Evolutionary conservation across 139 green algal genomes (phyloP).

Genomic region (Chlamydomonas eustigma): DNA sequence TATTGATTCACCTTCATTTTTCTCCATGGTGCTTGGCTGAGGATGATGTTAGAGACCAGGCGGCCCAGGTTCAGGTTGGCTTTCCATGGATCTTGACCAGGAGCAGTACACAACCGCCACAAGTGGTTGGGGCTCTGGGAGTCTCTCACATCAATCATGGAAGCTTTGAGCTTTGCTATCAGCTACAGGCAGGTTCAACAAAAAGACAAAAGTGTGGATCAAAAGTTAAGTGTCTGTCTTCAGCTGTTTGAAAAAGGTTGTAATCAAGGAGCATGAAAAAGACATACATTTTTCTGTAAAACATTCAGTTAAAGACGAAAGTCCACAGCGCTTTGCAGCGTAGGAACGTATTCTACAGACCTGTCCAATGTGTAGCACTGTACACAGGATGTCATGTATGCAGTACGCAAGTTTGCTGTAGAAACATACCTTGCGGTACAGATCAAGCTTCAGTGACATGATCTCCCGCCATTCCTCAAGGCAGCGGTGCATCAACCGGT

Average conservation of each 20-base stretch:
- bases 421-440: conserved; percentile 30
- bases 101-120: conserved; percentile 33
- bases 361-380: too few relatives aligned
- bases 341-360: too few relatives aligned
- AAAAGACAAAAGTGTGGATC: too few relatives aligned
- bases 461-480: conserved; percentile 40
- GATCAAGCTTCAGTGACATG: conserved; percentile 27
- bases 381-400: too few relatives aligned
- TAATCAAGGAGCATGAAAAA: too few relatives aligned
- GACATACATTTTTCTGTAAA: too few relatives aligned
- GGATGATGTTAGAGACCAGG: conserved; percentile 35
- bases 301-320: too few relatives aligned
- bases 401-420: too few relatives aligned
- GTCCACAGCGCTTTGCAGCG: not conserved
- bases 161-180: conserved; percentile 25
- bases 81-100: conserved; percentile 30
- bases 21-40: conserved; percentile 13
- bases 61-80: conserved; percentile 27
- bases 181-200: too few relatives aligned
- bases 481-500: conserved; percentile 14
- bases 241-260: too few relatives aligned
- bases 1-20: not conserved
- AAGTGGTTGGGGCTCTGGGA: conserved; percentile 31
- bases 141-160: conserved; percentile 35
- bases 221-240: too few relatives aligned